Evolutionary conservation across 371 early-diverging fungal genomes (phyloP).

Genomic region (Mucor velutinosus): DNA sequence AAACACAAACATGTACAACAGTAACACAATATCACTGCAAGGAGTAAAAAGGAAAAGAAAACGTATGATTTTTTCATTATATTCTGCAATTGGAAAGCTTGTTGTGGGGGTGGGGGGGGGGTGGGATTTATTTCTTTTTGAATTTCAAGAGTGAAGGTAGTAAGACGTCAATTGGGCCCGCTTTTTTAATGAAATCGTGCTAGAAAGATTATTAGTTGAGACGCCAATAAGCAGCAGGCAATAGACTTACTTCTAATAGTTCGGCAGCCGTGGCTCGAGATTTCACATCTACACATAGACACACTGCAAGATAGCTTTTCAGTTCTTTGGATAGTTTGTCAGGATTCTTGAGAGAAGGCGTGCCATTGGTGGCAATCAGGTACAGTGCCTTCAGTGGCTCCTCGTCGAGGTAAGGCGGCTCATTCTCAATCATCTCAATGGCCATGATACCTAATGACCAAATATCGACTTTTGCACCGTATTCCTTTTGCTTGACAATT

Average conservation of each 20-base stretch:
- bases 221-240: neutral
- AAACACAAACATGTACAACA: too few relatives aligned
- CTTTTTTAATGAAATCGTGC: constrained; percentile 48
- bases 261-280: constrained; percentile 85
- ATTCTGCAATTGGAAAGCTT: neutral
- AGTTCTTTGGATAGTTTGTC: constrained; percentile 75
- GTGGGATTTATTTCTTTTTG: constrained; percentile 17
- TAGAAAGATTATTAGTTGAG: neutral
- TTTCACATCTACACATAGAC: constrained; percentile 90
- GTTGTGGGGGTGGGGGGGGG: neutral
- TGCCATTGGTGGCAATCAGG: constrained; percentile 96
- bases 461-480: constrained; percentile 88
- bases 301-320: constrained; percentile 83
- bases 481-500: constrained; percentile 88
- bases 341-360: constrained; percentile 88
- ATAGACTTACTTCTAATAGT: constrained; percentile 58
- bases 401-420: constrained; percentile 96
- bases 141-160: constrained; percentile 33
- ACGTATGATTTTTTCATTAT: neutral
- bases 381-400: constrained; percentile 94
- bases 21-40: too few relatives aligned
- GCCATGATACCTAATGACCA: constrained; percentile 96
- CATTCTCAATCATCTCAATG: constrained; percentile 97
- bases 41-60: neutral
- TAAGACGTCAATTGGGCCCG: constrained; percentile 33